phyloP scores from a whole-genome alignment of 768 basidiomycete species.

The Hydnum rufescens region DNA sequence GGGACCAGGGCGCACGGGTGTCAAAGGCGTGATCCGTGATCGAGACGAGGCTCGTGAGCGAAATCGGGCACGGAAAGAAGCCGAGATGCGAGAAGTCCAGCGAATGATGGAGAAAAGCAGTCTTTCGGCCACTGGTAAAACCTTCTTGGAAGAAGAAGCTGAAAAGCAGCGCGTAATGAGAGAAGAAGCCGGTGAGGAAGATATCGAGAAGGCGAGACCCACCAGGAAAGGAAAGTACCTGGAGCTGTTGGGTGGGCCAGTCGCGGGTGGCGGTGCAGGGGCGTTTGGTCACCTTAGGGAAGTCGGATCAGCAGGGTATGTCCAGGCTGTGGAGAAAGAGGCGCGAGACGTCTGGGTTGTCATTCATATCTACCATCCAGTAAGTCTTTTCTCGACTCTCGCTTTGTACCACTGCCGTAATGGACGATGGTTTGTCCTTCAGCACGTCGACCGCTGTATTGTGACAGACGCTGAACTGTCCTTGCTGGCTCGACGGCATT shows the following conservation, averaged over 20 bases:
- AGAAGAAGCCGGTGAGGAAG: conserved; percentile 19
- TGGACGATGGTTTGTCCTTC: not conserved
- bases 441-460: conserved; percentile 65
- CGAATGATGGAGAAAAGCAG: conserved; percentile 41
- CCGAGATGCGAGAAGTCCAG: conserved; percentile 34
- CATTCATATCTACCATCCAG: conserved; percentile 69
- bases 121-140: conserved; percentile 31
- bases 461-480: conserved; percentile 45
- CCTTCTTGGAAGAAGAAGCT: conserved; percentile 58
- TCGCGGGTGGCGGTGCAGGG: conserved; percentile 25
- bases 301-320: conserved; percentile 52
- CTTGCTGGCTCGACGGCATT: conserved; percentile 45
- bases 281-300: conserved; percentile 64
- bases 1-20: conserved; percentile 72
- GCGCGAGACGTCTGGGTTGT: conserved; percentile 55
- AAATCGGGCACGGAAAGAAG: conserved; percentile 27
- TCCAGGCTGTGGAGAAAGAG: conserved; percentile 57
- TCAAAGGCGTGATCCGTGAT: conserved; percentile 77
- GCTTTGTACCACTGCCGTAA: not conserved
- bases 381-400: conserved; percentile 20
- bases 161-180: conserved; percentile 23
- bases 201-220: conserved; percentile 4
- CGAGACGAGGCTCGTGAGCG: conserved; percentile 39
- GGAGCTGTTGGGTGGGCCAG: conserved; percentile 17
- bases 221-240: conserved; percentile 11